Base-by-base conservation (phyloP, 495 filamentous ascomycete genomes). In the Neurospora sp. region DNA sequence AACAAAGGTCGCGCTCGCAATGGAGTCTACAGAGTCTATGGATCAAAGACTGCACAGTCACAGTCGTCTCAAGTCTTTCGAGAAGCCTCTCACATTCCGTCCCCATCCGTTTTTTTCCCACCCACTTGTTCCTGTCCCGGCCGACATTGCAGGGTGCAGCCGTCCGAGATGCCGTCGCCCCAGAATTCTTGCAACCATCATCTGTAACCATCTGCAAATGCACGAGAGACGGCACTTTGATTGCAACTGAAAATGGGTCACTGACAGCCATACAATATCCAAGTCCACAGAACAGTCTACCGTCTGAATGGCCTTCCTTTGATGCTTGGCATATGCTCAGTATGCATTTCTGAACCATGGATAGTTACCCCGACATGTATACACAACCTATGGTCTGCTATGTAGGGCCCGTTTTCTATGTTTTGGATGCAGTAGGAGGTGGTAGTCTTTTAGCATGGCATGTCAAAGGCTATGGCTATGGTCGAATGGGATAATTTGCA, bases 241-340 rank as follows among this genome's bases (percentile, higher is more conserved):
- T 34, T 62, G 54, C 24, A 34, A 62, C 54, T 66, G 6, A 17
- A 66, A 17, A 70, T 79, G 76, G 79, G 70, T 80, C 80, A 80
- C 78, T 73, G 74, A 70, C 42, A 70, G 69, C 80, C 80, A 82
- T 72, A 80, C 79, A 69, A 75, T 78, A 54, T 77, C 73, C 43
- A 66, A 19, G 28, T 34, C 54, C 7, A 66, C 1, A 66, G 1
- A 34, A 2, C 28, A 31, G 13, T 66, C 54, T 34, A 62, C 7
- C 28, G 15, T 62, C 15, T 19, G 54, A 34, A 34, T 17, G 54
- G 54, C 5, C 15, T 31, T 34, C 11, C 54, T 66, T 66, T 19
- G 28, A 36, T 34, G 24, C 24, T 31, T 62, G 24, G 24, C 24
- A 62, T 31, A 31, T 62, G 54, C 54, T 62, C 48, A 24, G 21